Evolutionary conservation across 495 filamentous ascomycete genomes (phyloP).

Genomic region (Platismatia glauca): DNA sequence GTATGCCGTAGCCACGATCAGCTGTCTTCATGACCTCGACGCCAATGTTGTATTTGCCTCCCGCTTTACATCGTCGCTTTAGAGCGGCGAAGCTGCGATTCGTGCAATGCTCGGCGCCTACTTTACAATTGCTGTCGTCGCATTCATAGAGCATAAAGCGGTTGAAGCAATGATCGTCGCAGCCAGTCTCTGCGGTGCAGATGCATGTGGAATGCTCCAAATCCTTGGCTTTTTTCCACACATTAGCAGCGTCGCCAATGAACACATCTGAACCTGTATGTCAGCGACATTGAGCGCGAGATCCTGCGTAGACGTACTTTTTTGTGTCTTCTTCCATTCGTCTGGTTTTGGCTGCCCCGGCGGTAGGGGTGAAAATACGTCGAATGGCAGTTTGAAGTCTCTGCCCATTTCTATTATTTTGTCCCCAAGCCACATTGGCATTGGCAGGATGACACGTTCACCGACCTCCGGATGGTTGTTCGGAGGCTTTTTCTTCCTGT

Average conservation of each 20-base stretch:
- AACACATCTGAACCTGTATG: slow-evolving; percentile 62
- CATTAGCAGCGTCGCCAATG: slow-evolving; percentile 73
- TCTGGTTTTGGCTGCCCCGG: slow-evolving; percentile 81
- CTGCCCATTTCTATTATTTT: slow-evolving; percentile 54
- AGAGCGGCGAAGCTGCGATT: slow-evolving; percentile 84
- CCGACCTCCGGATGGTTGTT: slow-evolving; percentile 35
- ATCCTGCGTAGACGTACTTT: slow-evolving; percentile 51
- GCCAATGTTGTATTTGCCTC: slow-evolving; percentile 77
- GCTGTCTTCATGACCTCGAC: slow-evolving; percentile 88
- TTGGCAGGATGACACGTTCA: slow-evolving; percentile 44
- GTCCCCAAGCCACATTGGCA: slow-evolving; percentile 59
- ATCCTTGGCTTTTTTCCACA: slow-evolving; percentile 73
- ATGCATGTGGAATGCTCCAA: slow-evolving; percentile 72
- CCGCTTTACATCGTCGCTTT: slow-evolving; percentile 62
- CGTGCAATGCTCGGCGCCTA: slow-evolving; percentile 59
- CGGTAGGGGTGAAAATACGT: slow-evolving; percentile 78
- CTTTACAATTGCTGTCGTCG: slow-evolving; percentile 76
- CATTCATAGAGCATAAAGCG: slow-evolving; percentile 96
- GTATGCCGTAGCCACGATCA: slow-evolving; percentile 85
- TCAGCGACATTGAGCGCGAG: slow-evolving; percentile 17
- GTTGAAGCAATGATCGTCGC: slow-evolving; percentile 85
- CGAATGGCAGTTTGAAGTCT: slow-evolving; percentile 82
- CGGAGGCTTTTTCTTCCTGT: slow-evolving; percentile 44
- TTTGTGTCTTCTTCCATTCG: slow-evolving; percentile 81
- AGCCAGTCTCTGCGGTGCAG: slow-evolving; percentile 68